Percentiles rank a stretch among this genome's conserved stretches.
Evolutionary conservation across 23 red algal genomes (phyloP).

Genomic region (Gracilaria gracilis): DNA sequence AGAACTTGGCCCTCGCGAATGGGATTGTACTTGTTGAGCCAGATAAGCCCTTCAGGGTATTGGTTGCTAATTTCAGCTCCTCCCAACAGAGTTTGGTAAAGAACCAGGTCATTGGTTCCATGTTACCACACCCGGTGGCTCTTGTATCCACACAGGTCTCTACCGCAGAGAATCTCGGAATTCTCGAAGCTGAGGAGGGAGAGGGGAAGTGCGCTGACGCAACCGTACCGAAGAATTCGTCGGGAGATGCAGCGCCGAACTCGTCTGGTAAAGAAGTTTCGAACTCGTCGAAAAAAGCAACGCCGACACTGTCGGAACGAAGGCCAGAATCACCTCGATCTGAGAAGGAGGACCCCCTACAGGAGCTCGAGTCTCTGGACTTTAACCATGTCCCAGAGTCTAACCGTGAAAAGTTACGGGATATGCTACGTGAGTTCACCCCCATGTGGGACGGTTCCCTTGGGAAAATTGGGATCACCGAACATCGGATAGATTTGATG

Average conservation of each 20-base stretch:
- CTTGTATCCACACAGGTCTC: not conserved
- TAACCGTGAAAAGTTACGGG: not conserved
- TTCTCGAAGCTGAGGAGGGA: no score
- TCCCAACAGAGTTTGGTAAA: no score
- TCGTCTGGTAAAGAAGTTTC: no score
- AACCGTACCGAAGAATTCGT: no score
- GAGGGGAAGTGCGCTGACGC: not conserved
- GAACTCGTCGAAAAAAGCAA: no score
- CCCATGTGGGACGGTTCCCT: slow-evolving; percentile 28
- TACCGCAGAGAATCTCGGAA: not conserved
- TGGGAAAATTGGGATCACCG: not conserved
- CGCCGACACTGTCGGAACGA: not conserved
- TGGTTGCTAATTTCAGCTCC: slow-evolving; percentile 12
- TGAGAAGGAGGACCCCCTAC: not conserved
- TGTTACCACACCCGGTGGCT: not conserved
- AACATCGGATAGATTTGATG: not conserved
- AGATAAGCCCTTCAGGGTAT: slow-evolving; percentile 15
- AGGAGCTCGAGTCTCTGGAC: not conserved
- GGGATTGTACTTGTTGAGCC: slow-evolving; percentile 10
- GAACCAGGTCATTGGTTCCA: not conserved
- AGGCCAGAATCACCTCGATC: not conserved
- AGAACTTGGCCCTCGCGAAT: slow-evolving; percentile 1
- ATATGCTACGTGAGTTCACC: not conserved
- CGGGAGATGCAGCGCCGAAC: no score
- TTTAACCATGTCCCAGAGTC: not conserved